These are phyloP conservation scores for Phytophthora europaea DNA, from an alignment of 352 stramenopile genomes.

Conservation along the genomic window DNA sequence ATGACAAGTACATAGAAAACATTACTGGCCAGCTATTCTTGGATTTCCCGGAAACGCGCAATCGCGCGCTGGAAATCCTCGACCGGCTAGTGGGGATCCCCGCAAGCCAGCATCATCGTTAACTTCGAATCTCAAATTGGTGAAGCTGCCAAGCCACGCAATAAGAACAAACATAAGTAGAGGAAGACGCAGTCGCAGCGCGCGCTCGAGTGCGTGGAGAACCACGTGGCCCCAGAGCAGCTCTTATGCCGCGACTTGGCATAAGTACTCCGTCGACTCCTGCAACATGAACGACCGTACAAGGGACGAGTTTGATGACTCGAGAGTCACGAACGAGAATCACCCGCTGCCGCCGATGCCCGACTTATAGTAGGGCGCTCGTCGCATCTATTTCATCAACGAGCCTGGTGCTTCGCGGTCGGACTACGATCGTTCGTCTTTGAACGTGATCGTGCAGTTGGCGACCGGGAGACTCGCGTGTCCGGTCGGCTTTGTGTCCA, in stretches of 20 bases:
- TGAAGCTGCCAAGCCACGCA: constrained; percentile 24
- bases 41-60: constrained; percentile 46
- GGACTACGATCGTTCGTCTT: constrained; percentile 56
- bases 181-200: constrained; percentile 44
- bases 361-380: constrained; percentile 13
- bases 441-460: constrained; percentile 67
- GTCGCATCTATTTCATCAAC: constrained; percentile 57
- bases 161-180: constrained; percentile 17
- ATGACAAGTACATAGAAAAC: constrained; percentile 37
- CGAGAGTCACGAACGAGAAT: constrained; percentile 45
- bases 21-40: constrained; percentile 54
- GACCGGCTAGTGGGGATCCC: constrained; percentile 45
- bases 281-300: constrained; percentile 45
- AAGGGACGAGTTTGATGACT: constrained; percentile 56
- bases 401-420: constrained; percentile 50
- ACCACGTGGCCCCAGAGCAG: constrained; percentile 45
- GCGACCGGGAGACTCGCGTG: constrained; percentile 63
- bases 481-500: constrained; percentile 69
- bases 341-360: constrained; percentile 60
- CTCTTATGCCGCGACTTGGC: no score
- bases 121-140: constrained; percentile 22
- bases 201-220: constrained; percentile 51
- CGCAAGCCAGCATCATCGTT: constrained; percentile 24
- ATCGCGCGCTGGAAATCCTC: constrained; percentile 56
- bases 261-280: constrained; percentile 24